Percentiles rank a stretch among this genome's conserved stretches.
Conservation (phyloP, 1,139 yeast genomes). For the Geotrichum candidum region DNA sequence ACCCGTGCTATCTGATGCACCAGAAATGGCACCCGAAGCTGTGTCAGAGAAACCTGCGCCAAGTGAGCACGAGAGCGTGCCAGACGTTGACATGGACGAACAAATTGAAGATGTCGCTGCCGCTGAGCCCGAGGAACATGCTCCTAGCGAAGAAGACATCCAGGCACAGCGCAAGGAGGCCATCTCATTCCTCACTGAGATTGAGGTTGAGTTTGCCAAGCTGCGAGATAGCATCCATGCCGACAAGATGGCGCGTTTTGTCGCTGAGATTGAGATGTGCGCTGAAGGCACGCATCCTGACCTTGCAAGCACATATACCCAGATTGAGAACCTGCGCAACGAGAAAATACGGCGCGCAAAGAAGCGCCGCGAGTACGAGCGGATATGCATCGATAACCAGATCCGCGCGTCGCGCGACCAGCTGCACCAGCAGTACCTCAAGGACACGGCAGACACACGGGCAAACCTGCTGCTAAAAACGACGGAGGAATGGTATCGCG, state of each 20-base stretch:
- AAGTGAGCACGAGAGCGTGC: slow-evolving; percentile 20
- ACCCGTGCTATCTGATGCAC: neutral
- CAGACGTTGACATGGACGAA: slow-evolving; percentile 22
- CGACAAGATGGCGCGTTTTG: slow-evolving; percentile 61
- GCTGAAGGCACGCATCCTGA: slow-evolving; percentile 90
- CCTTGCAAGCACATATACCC: slow-evolving; percentile 54
- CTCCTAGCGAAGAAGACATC: slow-evolving; percentile 40
- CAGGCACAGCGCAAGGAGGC: slow-evolving; percentile 52
- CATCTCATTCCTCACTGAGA: slow-evolving; percentile 59
- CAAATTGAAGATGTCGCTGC: slow-evolving; percentile 20
- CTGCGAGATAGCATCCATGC: slow-evolving; percentile 58
- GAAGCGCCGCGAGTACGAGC: slow-evolving; percentile 62
- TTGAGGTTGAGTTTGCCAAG: slow-evolving; percentile 80
- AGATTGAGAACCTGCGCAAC: slow-evolving; percentile 65
- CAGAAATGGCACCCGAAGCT: slow-evolving; percentile 7
- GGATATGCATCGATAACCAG: slow-evolving; percentile 71
- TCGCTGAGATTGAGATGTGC: slow-evolving; percentile 81
- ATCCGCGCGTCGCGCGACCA: slow-evolving; percentile 74
- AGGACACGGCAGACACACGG: slow-evolving; percentile 63
- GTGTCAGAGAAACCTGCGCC: slow-evolving; percentile 20
- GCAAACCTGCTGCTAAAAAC: slow-evolving; percentile 61
- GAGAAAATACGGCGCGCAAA: slow-evolving; percentile 64
- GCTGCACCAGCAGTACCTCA: slow-evolving; percentile 78
- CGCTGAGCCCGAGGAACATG: neutral
- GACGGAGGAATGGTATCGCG: slow-evolving; percentile 86